Evolutionary conservation across 345 rosid genomes (phyloP).

Genomic region (Citrus unshiu): DNA sequence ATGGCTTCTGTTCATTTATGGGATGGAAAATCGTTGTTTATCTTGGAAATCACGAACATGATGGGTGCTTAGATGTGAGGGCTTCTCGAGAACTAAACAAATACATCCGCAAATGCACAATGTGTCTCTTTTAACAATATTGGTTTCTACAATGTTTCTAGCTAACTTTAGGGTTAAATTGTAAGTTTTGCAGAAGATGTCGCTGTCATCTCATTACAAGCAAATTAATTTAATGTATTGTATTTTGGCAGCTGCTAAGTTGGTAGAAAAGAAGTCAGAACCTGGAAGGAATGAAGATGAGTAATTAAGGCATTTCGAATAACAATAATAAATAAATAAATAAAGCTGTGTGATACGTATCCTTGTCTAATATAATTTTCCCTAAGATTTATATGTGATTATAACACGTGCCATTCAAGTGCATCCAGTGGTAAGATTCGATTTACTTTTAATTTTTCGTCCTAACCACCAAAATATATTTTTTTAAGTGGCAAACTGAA

Average conservation of each 20-base stretch:
- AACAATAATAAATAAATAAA: no score
- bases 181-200: not conserved
- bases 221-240: not conserved
- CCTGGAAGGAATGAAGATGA: not conserved
- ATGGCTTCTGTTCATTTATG: no score
- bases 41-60: not conserved
- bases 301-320: not conserved
- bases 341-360: no score
- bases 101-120: conserved; percentile 4
- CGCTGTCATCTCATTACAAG: not conserved
- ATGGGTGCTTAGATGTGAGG: not conserved
- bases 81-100: not conserved
- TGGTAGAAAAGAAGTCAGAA: not conserved
- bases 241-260: not conserved
- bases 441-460: no score
- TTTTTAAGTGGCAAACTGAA: no score
- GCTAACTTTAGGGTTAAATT: not conserved
- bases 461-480: no score
- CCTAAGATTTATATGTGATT: no score
- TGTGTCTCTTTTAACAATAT: conserved; percentile 9
- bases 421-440: no score
- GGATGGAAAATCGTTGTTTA: not conserved
- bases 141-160: conserved; percentile 25
- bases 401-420: no score
- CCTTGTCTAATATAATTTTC: no score